Percentiles rank a stretch among this genome's conserved stretches.
These are phyloP conservation scores for Neurospora sp. DNA, from an alignment of 495 filamentous ascomycete species.

Conservation along the genomic window DNA sequence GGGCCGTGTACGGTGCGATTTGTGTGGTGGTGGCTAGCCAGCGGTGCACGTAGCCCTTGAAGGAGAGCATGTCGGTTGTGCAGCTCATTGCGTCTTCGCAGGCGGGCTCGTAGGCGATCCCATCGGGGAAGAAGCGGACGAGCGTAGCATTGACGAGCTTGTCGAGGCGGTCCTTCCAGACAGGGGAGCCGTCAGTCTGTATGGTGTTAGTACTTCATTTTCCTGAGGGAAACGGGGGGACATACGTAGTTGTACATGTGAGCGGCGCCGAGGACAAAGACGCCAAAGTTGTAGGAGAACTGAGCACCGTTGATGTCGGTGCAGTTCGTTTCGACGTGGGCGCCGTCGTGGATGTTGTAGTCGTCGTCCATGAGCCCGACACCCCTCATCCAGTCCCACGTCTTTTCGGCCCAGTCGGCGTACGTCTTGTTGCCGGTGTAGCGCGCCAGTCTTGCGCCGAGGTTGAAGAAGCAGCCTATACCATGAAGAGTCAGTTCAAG, in stretches of 20 bases:
- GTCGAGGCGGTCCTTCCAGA: conserved; percentile 50
- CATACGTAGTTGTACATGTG: conserved; percentile 66
- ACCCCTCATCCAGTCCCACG: conserved; percentile 59
- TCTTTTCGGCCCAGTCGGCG: conserved; percentile 58
- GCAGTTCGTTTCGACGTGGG: conserved; percentile 54
- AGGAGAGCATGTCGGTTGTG: conserved; percentile 68
- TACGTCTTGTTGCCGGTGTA: conserved; percentile 76
- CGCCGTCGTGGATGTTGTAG: conserved; percentile 67
- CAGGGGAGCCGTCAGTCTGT: conserved; percentile 45
- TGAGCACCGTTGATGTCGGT: conserved; percentile 50
- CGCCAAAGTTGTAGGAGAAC: conserved; percentile 72
- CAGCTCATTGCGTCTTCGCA: conserved; percentile 57
- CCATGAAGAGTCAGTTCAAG: conserved; percentile 21
- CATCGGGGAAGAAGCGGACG: conserved; percentile 48
- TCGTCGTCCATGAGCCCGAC: conserved; percentile 54
- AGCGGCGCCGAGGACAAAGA: conserved; percentile 62
- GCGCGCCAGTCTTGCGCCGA: conserved; percentile 65
- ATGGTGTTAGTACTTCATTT: neutral
- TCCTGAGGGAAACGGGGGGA: conserved; percentile 1
- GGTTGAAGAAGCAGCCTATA: conserved; percentile 79
- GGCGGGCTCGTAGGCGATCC: conserved; percentile 48
- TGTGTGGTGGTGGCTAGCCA: conserved; percentile 68
- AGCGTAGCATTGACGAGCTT: conserved; percentile 51
- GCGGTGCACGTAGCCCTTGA: conserved; percentile 78
- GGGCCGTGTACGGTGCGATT: conserved; percentile 56